Evolutionary conservation across 345 rosid genomes (phyloP), one percentile per base, ranked within the genome.

Genomic region (Populus tremula): DNA sequence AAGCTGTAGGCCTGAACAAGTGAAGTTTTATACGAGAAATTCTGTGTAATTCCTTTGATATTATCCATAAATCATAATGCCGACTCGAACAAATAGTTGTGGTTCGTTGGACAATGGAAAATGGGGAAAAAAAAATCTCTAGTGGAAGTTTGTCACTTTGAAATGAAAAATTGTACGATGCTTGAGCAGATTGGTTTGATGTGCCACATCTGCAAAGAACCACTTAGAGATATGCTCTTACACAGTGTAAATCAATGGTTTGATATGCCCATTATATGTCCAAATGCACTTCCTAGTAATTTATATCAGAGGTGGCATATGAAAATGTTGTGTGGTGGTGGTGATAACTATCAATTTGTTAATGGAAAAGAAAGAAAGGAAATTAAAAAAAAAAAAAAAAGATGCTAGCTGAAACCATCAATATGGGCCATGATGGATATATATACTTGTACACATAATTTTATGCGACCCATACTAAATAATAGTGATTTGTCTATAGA

Each of bases 231-330:
- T 33, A 38, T 76, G 76, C 68, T 73, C 74, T 47, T 50, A 16
- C 65, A 29, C n/a, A 36, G 27, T 68, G 5, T 12, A 49, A 17
- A 38, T 9, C 16, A 25, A 12, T 2, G 5, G 27, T 2, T 59
- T 64, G 86, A 72, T 38, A 69, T 56, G 43, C 71, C 67, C 81
- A 73, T 82, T 78, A 75, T 78, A 49, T 78, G 85, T 73, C 84
- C 62, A 84, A 79, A 75, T 84, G 47, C 87, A 76, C 64, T 43
- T 66, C 5, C 25, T 50, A 17, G 18, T 76, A 63, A 75, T 39
- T 2, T 45, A 72, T 66, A 77, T 75, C 45, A 54, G 67, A 50
- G 59, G 73, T 76, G 73, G 47, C 71, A 67, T 75, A 16, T 64
- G 61, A 36, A 70, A 68, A 1, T 35, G 36, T 35, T 64, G 25